phyloP scores from a whole-genome alignment of 2,329 filamentous ascomycete genomes.

The Pseudogymnoascus sp. region DNA sequence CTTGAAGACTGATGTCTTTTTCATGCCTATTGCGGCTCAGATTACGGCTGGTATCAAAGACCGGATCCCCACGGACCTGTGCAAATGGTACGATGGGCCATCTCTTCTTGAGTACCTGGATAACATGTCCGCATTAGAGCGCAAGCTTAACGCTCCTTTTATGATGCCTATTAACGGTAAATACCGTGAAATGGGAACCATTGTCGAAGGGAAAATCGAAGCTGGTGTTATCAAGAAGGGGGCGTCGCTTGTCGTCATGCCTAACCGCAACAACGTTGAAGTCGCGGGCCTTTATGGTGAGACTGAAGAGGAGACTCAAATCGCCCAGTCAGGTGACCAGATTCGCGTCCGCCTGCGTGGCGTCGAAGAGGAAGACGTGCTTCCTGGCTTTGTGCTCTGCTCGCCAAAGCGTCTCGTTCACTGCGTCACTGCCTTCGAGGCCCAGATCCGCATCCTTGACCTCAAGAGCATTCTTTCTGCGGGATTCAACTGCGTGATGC shows the following conservation, averaged over 20 bases:
- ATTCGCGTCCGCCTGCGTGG: slow-evolving; percentile 86
- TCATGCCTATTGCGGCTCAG: slow-evolving; percentile 95
- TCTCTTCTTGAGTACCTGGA: slow-evolving; percentile 95
- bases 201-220: slow-evolving; percentile 96
- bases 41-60: slow-evolving; percentile 80
- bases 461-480: slow-evolving; percentile 89
- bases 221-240: slow-evolving; percentile 90
- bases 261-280: slow-evolving; percentile 73
- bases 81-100: slow-evolving; percentile 80
- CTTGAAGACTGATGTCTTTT: slow-evolving; percentile 82
- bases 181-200: slow-evolving; percentile 94
- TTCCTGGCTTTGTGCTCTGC: slow-evolving; percentile 93
- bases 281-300: slow-evolving; percentile 87
- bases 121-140: slow-evolving; percentile 81
- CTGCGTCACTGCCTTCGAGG: slow-evolving; percentile 82
- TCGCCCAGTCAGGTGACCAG: slow-evolving; percentile 87
- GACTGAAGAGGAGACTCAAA: slow-evolving; percentile 81
- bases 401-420: slow-evolving; percentile 90
- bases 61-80: slow-evolving; percentile 65
- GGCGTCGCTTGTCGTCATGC: slow-evolving; percentile 85
- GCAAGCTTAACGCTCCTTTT: slow-evolving; percentile 94
- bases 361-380: slow-evolving; percentile 93
- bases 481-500: slow-evolving; percentile 95
- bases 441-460: slow-evolving; percentile 91
- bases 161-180: slow-evolving; percentile 98